A percentile compares a stretch with the other conserved stretches of the same genome.
phyloP scores from a whole-genome alignment of 2,329 filamentous ascomycete genomes.

The Lachnellula suecica region DNA sequence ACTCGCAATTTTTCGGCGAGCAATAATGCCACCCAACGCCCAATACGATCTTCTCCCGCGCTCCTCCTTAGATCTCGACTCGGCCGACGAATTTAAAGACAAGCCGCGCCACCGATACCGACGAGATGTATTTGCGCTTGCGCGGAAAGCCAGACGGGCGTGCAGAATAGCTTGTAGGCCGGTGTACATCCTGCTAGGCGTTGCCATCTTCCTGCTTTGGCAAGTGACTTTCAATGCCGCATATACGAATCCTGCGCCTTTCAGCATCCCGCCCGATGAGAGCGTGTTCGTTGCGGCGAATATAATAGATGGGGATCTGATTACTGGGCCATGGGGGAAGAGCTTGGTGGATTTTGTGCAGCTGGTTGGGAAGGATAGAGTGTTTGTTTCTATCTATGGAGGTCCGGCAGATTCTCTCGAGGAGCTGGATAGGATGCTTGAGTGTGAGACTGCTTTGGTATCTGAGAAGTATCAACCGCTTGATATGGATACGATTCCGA shows the following conservation, averaged over 20 bases:
- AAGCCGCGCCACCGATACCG: conserved; percentile 18
- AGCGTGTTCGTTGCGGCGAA: conserved; percentile 74
- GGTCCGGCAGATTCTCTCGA: conserved; percentile 54
- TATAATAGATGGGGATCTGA: conserved; percentile 66
- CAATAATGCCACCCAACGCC: conserved; percentile 6
- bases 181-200: conserved; percentile 21
- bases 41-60: conserved; percentile 23
- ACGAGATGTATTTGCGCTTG: background rate
- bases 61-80: conserved; percentile 18
- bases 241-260: conserved; percentile 40
- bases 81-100: conserved; percentile 23
- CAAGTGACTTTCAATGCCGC: conserved; percentile 39
- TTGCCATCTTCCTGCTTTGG: conserved; percentile 22
- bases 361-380: conserved; percentile 64
- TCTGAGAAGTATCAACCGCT: conserved; percentile 54
- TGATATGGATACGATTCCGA: conserved; percentile 54
- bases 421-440: conserved; percentile 48
- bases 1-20: background rate
- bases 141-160: conserved; percentile 1
- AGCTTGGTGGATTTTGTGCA: conserved; percentile 61
- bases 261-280: conserved; percentile 50
- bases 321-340: conserved; percentile 63
- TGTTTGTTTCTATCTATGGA: conserved; percentile 72
- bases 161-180: conserved; percentile 23
- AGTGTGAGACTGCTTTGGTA: conserved; percentile 52